Evolutionary conservation across 257 asterid genomes (phyloP).

Genomic region (Solanum piurae): DNA sequence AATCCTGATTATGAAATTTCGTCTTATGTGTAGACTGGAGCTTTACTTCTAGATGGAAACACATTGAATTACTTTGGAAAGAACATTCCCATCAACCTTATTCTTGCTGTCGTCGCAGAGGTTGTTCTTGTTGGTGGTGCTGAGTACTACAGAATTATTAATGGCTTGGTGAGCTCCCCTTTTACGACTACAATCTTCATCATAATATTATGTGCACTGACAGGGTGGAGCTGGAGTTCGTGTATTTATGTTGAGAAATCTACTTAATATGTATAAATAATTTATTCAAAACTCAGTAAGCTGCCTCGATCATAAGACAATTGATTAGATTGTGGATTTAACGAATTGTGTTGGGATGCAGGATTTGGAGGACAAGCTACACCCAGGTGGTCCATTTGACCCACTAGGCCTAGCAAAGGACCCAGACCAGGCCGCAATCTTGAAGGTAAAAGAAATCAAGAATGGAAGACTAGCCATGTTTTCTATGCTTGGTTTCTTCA

Average conservation of each 20-base stretch:
- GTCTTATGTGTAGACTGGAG: constrained; percentile 56
- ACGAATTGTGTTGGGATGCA: neutral
- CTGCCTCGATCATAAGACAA: neutral
- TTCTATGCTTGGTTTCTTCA: constrained; percentile 86
- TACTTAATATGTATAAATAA: neutral
- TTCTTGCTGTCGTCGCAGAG: constrained; percentile 72
- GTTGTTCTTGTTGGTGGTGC: constrained; percentile 95
- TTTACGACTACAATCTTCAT: neutral
- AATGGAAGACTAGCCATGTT: constrained; percentile 94
- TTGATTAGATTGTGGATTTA: neutral
- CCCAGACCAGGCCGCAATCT: constrained; percentile 88
- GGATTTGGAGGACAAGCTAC: constrained; percentile 94
- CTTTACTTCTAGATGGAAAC: constrained; percentile 91
- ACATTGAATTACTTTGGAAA: constrained; percentile 89
- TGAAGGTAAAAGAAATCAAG: constrained; percentile 96
- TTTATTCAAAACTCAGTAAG: neutral
- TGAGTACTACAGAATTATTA: constrained; percentile 82
- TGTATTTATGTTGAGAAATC: neutral
- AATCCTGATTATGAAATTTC: neutral
- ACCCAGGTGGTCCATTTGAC: constrained; percentile 96
- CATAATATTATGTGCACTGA: neutral
- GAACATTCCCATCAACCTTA: constrained; percentile 87
- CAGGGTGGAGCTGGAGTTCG: neutral
- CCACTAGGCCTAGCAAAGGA: constrained; percentile 86
- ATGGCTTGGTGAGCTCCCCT: constrained; percentile 49